These are phyloP conservation scores for Aspergillus hortae DNA, from an alignment of 2,329 filamentous ascomycete genomes.

Conservation along the genomic window DNA sequence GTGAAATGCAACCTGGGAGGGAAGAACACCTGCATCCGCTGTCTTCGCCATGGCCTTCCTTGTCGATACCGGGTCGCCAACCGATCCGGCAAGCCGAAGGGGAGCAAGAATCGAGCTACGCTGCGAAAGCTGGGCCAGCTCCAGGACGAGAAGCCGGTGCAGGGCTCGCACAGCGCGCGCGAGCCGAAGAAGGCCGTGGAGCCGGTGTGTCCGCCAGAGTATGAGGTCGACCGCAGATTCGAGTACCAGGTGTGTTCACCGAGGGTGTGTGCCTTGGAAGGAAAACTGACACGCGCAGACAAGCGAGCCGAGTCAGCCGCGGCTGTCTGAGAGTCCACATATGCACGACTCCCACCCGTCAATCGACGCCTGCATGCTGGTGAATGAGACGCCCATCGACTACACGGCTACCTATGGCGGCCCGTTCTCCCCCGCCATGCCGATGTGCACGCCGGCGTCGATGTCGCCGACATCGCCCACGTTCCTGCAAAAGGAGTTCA, in stretches of 20 bases:
- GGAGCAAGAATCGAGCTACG: slow-evolving; percentile 38
- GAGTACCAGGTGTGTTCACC: slow-evolving; percentile 3
- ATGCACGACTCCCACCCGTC: slow-evolving; percentile 16
- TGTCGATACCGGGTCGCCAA: slow-evolving; percentile 38
- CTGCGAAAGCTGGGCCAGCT: slow-evolving; percentile 34
- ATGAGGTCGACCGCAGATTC: slow-evolving; percentile 4
- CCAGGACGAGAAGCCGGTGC: slow-evolving; percentile 27
- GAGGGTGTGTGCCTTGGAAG: neutral
- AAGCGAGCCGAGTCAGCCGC: slow-evolving; percentile 9
- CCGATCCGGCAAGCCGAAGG: slow-evolving; percentile 38
- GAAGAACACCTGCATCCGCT: slow-evolving; percentile 35
- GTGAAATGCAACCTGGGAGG: slow-evolving; percentile 38
- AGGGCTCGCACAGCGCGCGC: slow-evolving; percentile 9
- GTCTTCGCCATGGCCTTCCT: slow-evolving; percentile 34
- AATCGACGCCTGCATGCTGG: slow-evolving; percentile 5
- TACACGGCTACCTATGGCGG: slow-evolving; percentile 10
- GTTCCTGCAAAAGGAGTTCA: slow-evolving; percentile 26
- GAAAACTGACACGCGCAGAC: neutral
- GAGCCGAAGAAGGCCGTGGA: slow-evolving; percentile 6
- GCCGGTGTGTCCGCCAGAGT: neutral
- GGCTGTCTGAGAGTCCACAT: slow-evolving; percentile 26
- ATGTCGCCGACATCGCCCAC: slow-evolving; percentile 32
- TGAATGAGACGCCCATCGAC: slow-evolving; percentile 9
- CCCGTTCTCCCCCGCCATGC: slow-evolving; percentile 7
- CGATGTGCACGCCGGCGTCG: slow-evolving; percentile 23